Evolutionary conservation across 2,329 filamentous ascomycete genomes (phyloP).

Genomic region (Cadophora malorum): DNA sequence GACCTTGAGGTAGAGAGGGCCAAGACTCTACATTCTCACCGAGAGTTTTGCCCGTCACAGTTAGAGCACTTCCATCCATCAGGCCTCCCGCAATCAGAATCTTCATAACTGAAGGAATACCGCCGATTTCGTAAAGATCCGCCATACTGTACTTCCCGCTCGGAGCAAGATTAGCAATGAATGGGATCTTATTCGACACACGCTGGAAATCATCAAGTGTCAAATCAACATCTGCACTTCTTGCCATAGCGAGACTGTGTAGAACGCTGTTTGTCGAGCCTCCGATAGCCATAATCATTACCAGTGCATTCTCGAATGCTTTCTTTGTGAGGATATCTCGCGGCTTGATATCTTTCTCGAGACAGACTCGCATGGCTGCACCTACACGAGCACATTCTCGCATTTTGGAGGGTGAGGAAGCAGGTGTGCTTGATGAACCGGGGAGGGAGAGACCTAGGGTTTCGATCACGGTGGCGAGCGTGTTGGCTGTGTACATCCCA

Average conservation of each 20-base stretch:
- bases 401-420: slow-evolving; percentile 72
- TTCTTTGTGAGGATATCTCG: slow-evolving; percentile 71
- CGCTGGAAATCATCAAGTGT: slow-evolving; percentile 73
- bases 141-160: slow-evolving; percentile 87
- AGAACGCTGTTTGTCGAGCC: slow-evolving; percentile 75
- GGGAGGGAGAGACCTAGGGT: slow-evolving; percentile 73
- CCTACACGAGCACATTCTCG: slow-evolving; percentile 73
- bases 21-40: slow-evolving; percentile 80
- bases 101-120: slow-evolving; percentile 85
- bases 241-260: slow-evolving; percentile 75
- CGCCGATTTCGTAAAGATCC: slow-evolving; percentile 85
- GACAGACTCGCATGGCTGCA: slow-evolving; percentile 69
- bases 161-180: slow-evolving; percentile 75
- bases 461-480: slow-evolving; percentile 76
- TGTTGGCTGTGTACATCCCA: slow-evolving; percentile 81
- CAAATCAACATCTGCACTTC: slow-evolving; percentile 69
- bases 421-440: slow-evolving; percentile 73
- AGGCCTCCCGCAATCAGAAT: slow-evolving; percentile 79
- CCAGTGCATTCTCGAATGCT: slow-evolving; percentile 74
- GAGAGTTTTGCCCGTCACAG: slow-evolving; percentile 83
- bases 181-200: slow-evolving; percentile 74
- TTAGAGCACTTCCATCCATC: slow-evolving; percentile 78
- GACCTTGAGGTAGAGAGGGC: slow-evolving; percentile 78
- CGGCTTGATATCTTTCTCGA: slow-evolving; percentile 73
- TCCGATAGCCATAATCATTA: slow-evolving; percentile 71